Percentiles rank a stretch among this genome's conserved stretches.
Conservation (phyloP, 371 early-diverging fungal genomes). For the Fennellomyces sp. region DNA sequence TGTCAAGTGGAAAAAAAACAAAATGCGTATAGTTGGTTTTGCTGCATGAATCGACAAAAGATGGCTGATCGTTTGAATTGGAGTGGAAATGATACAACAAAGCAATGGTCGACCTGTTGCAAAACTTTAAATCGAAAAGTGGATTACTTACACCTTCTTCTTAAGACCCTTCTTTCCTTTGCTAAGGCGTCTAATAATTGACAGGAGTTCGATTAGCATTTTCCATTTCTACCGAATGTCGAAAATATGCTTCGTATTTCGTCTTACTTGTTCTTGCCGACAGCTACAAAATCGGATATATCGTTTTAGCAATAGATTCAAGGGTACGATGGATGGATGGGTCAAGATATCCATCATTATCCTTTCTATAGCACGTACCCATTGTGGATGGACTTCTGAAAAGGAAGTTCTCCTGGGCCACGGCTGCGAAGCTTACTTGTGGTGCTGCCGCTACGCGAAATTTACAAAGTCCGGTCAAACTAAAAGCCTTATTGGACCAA, state of each 20-base stretch:
- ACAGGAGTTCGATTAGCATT: constrained; percentile 6
- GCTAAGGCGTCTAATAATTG: constrained; percentile 68
- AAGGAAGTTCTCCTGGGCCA: constrained; percentile 7
- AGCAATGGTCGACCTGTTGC: no score
- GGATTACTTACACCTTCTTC: constrained; percentile 76
- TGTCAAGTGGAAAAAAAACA: constrained; percentile 1
- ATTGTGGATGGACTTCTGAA: constrained; percentile 20
- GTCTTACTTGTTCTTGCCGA: constrained; percentile 95
- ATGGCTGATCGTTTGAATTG: background rate
- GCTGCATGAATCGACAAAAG: background rate
- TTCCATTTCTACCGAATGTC: background rate
- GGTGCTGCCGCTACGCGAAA: background rate
- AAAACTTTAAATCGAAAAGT: background rate
- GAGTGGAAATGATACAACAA: no score
- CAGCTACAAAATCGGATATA: constrained; percentile 54
- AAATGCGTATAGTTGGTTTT: background rate
- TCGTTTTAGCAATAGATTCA: constrained; percentile 10
- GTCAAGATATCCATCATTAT: constrained; percentile 17
- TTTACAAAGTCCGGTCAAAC: no score
- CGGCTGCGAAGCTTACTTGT: background rate
- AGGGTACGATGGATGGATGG: constrained; percentile 30
- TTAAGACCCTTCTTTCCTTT: constrained; percentile 29
- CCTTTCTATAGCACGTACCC: constrained; percentile 20
- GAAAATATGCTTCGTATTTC: background rate
- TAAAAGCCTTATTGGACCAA: constrained; percentile 4